These are phyloP conservation scores for Mycena amicta DNA, from an alignment of 768 basidiomycete species.

Conservation along the genomic window DNA sequence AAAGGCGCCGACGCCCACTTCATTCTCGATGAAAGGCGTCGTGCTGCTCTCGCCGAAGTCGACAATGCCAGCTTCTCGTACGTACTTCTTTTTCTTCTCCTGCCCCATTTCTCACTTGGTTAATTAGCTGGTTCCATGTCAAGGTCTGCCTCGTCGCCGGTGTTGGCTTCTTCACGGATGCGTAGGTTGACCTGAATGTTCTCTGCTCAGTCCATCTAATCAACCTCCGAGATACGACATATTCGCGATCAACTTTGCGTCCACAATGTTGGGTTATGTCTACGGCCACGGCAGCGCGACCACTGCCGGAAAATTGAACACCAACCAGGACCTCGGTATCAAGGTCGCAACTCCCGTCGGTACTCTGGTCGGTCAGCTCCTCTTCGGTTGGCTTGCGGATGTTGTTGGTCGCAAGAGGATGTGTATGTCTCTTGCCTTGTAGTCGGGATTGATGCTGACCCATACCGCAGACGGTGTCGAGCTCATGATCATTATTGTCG, in stretches of 20 bases:
- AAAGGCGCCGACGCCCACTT: slow-evolving; percentile 38
- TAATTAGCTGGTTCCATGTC: slow-evolving; percentile 77
- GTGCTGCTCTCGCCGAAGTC: slow-evolving; percentile 81
- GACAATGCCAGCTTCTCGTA: slow-evolving; percentile 87
- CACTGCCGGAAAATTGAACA: slow-evolving; percentile 42
- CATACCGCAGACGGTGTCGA: slow-evolving; percentile 60
- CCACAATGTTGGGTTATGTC: slow-evolving; percentile 82
- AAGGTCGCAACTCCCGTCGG: slow-evolving; percentile 80
- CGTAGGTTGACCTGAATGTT: slow-evolving; percentile 40
- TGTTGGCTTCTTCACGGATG: slow-evolving; percentile 93
- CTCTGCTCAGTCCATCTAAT: neutral
- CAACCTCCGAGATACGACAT: slow-evolving; percentile 64
- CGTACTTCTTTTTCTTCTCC: slow-evolving; percentile 27
- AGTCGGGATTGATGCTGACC: neutral
- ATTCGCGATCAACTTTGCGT: slow-evolving; percentile 87
- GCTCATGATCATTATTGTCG: slow-evolving; percentile 80
- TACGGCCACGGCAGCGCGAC: slow-evolving; percentile 49
- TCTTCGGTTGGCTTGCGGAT: slow-evolving; percentile 85
- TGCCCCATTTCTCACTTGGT: slow-evolving; percentile 4
- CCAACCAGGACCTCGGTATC: slow-evolving; percentile 74
- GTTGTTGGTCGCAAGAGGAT: slow-evolving; percentile 75
- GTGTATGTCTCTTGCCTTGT: slow-evolving; percentile 51
- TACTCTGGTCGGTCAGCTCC: slow-evolving; percentile 71
- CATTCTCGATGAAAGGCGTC: slow-evolving; percentile 68
- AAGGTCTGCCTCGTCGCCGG: slow-evolving; percentile 74